phyloP scores from a whole-genome alignment of 2,329 filamentous ascomycete species.

The Phialocephala sp. region DNA sequence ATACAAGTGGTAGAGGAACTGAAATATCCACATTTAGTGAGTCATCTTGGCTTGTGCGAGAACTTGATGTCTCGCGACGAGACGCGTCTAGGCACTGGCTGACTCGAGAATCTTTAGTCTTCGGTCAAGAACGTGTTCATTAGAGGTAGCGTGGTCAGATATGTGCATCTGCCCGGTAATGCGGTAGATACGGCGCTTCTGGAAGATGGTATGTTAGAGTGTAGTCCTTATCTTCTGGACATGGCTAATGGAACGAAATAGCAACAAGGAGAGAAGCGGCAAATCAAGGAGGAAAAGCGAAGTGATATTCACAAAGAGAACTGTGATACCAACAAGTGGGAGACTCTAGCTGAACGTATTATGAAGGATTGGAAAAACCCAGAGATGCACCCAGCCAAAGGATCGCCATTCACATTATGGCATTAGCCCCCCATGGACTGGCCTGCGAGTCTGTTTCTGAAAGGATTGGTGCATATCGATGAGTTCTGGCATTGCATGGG shows the following conservation, averaged over 20 bases:
- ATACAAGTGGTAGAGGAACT: constrained; percentile 91
- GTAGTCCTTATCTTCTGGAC: not conserved
- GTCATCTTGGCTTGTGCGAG: constrained; percentile 32
- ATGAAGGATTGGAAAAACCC: not conserved
- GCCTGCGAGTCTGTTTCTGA: not conserved
- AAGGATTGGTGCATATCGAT: constrained; percentile 1
- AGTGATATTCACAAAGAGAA: constrained; percentile 42
- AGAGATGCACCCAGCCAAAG: not conserved
- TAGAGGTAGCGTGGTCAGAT: constrained; percentile 74
- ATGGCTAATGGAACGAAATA: constrained; percentile 27
- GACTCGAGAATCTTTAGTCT: constrained; percentile 50
- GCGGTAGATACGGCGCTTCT: constrained; percentile 73
- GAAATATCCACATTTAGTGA: constrained; percentile 90
- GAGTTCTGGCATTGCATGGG: not conserved
- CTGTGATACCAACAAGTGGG: not conserved
- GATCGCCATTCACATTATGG: not conserved
- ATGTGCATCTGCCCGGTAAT: constrained; percentile 71
- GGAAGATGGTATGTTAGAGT: constrained; percentile 63
- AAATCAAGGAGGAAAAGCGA: constrained; percentile 55
- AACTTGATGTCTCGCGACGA: too few relatives aligned
- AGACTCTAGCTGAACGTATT: not conserved
- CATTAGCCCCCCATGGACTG: not conserved
- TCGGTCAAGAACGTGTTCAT: constrained; percentile 81
- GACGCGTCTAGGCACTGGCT: constrained; percentile 15
- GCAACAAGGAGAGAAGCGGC: constrained; percentile 50